Conservation (phyloP, 202 grass and related monocot genomes). For the Saccharum hybrid region DNA sequence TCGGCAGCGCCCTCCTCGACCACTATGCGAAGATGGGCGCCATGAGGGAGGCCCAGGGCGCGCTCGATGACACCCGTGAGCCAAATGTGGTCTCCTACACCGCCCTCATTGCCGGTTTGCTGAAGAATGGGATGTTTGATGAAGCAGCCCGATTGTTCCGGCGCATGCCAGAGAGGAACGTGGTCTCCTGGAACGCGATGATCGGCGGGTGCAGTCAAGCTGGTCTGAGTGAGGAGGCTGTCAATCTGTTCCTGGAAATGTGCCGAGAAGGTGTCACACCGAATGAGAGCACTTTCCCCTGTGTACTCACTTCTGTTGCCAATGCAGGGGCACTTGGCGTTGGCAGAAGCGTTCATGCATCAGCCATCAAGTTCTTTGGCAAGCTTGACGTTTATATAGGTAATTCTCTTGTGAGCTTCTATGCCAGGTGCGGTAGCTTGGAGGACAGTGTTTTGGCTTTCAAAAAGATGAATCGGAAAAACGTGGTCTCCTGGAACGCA, state of each 20-base stretch:
- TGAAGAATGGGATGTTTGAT: slow-evolving; percentile 63
- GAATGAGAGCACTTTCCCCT: slow-evolving; percentile 70
- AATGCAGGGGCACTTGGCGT: slow-evolving; percentile 67
- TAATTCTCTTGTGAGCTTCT: slow-evolving; percentile 82
- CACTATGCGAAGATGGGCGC: slow-evolving; percentile 77
- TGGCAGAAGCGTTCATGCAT: slow-evolving; percentile 81
- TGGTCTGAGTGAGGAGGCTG: slow-evolving; percentile 67
- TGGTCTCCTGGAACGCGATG: slow-evolving; percentile 79
- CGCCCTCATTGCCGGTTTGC: slow-evolving; percentile 59
- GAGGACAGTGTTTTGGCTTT: slow-evolving; percentile 73
- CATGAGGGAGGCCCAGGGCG: slow-evolving; percentile 55
- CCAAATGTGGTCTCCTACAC: slow-evolving; percentile 82
- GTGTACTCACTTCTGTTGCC: slow-evolving; percentile 60
- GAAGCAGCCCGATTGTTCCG: slow-evolving; percentile 60
- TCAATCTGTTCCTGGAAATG: slow-evolving; percentile 67
- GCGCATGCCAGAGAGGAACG: slow-evolving; percentile 76
- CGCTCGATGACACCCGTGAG: slow-evolving; percentile 59
- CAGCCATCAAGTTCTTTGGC: slow-evolving; percentile 70
- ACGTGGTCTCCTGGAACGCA: slow-evolving; percentile 75
- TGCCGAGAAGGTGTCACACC: slow-evolving; percentile 58
- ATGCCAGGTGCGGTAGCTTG: slow-evolving; percentile 76
- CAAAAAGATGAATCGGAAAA: slow-evolving; percentile 52
- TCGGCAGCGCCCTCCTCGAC: slow-evolving; percentile 77
- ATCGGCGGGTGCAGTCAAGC: slow-evolving; percentile 75
- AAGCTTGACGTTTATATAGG: slow-evolving; percentile 52